Conservation (phyloP, 2,329 filamentous ascomycete genomes). For the Xylariaceae sp. region DNA sequence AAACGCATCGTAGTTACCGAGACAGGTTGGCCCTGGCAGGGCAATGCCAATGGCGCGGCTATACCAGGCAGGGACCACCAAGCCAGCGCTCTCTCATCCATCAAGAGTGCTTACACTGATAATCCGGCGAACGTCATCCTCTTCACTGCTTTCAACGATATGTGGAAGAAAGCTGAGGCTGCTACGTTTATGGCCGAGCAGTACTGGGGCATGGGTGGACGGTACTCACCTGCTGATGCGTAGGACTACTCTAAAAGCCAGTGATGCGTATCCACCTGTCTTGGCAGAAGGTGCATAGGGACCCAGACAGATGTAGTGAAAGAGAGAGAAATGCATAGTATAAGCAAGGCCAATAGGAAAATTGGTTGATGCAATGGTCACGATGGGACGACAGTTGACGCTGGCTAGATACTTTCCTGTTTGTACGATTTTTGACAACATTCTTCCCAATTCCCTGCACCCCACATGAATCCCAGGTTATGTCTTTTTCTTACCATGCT, state of each 20-base stretch:
- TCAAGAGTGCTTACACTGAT: slow-evolving; percentile 54
- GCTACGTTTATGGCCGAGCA: slow-evolving; percentile 68
- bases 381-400: neutral
- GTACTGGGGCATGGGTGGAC: slow-evolving; percentile 64
- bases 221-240: slow-evolving; percentile 25
- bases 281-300: no score
- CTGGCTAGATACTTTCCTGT: no score
- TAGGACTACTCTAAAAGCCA: no score
- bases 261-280: no score
- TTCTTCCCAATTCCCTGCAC: no score
- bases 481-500: no score
- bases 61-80: slow-evolving; percentile 67
- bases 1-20: slow-evolving; percentile 74
- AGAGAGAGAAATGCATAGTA: no score
- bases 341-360: no score
- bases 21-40: slow-evolving; percentile 76
- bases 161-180: slow-evolving; percentile 66
- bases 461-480: no score
- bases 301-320: no score
- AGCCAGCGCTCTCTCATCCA: slow-evolving; percentile 56
- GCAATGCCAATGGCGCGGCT: slow-evolving; percentile 61
- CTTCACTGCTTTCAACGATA: slow-evolving; percentile 75
- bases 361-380: neutral
- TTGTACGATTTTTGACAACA: no score
- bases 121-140: slow-evolving; percentile 56